Evolutionary conservation across 2,329 filamentous ascomycete species (phyloP).

Genomic region (Pyricularia sp.): DNA sequence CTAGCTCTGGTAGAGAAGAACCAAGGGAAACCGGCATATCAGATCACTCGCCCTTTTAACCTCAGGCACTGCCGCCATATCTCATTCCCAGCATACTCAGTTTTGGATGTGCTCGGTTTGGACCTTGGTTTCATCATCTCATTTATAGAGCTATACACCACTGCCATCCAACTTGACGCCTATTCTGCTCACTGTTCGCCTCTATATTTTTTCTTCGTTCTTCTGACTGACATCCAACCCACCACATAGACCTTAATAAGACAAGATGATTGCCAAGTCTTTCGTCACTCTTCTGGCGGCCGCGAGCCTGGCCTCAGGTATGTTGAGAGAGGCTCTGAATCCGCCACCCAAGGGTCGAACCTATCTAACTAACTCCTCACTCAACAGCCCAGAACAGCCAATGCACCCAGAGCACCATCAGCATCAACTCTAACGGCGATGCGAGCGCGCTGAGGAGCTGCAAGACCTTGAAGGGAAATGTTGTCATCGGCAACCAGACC

Average conservation of each 20-base stretch:
- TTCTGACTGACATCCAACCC: constrained; percentile 6
- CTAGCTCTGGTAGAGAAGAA: neutral
- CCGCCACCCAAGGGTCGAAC: neutral
- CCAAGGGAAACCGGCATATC: neutral
- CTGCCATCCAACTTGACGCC: neutral
- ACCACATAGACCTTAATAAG: constrained; percentile 12
- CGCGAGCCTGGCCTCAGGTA: constrained; percentile 28
- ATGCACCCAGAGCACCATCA: constrained; percentile 29
- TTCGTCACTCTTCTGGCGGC: constrained; percentile 31
- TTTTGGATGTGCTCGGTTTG: neutral
- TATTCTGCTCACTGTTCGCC: neutral
- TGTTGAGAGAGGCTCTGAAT: constrained; percentile 8
- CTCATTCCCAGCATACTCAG: neutral
- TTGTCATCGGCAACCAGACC: constrained; percentile 52
- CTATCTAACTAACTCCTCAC: neutral
- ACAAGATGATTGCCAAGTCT: constrained; percentile 33
- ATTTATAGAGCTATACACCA: neutral
- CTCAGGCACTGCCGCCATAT: too few relatives aligned
- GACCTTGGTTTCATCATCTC: constrained; percentile 3
- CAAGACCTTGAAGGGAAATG: constrained; percentile 57
- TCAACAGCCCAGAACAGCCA: constrained; percentile 12
- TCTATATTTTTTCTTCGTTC: neutral
- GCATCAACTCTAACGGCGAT: constrained; percentile 55
- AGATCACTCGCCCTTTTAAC: neutral
- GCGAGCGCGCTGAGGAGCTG: constrained; percentile 52